Percentiles rank a stretch among this genome's conserved stretches.
These are phyloP conservation scores for Suillus clintonianus DNA, from an alignment of 768 basidiomycete species.

Conservation along the genomic window DNA sequence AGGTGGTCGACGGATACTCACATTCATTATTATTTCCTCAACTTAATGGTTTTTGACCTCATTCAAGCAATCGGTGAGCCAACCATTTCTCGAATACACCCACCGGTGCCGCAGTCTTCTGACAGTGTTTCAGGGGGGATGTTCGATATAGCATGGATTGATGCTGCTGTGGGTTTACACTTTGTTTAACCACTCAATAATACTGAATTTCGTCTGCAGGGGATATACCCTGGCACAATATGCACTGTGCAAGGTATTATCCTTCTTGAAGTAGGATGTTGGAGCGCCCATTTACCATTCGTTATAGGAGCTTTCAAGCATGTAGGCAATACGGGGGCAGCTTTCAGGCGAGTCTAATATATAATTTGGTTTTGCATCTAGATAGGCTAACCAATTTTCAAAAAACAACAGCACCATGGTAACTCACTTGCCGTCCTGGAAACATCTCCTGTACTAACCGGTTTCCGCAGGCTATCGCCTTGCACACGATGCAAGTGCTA, in stretches of 20 bases:
- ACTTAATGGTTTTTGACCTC: constrained; percentile 32
- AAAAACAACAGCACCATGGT: constrained; percentile 18
- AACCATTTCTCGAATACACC: neutral
- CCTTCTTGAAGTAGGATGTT: neutral
- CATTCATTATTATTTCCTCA: constrained; percentile 36
- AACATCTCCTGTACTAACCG: neutral
- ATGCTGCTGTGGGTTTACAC: constrained; percentile 28
- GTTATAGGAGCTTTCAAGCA: constrained; percentile 37
- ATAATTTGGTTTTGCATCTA: neutral
- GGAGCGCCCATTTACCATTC: neutral
- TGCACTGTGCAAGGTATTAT: constrained; percentile 39
- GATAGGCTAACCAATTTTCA: constrained; percentile 6
- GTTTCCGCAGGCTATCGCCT: constrained; percentile 34
- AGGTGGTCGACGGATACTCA: constrained; percentile 34
- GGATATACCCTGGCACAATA: constrained; percentile 28
- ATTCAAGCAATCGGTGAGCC: constrained; percentile 35
- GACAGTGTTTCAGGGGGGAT: constrained; percentile 34
- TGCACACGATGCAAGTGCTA: constrained; percentile 41
- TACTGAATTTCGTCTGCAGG: constrained; percentile 14
- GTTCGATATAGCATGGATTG: constrained; percentile 38
- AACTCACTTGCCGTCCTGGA: neutral
- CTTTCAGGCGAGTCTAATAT: constrained; percentile 30
- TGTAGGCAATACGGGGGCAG: constrained; percentile 43
- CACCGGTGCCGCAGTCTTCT: neutral
- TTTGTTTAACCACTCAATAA: neutral